Evolutionary conservation across 2,329 filamentous ascomycete genomes (phyloP).

Genomic region (Didymella segeticola): DNA sequence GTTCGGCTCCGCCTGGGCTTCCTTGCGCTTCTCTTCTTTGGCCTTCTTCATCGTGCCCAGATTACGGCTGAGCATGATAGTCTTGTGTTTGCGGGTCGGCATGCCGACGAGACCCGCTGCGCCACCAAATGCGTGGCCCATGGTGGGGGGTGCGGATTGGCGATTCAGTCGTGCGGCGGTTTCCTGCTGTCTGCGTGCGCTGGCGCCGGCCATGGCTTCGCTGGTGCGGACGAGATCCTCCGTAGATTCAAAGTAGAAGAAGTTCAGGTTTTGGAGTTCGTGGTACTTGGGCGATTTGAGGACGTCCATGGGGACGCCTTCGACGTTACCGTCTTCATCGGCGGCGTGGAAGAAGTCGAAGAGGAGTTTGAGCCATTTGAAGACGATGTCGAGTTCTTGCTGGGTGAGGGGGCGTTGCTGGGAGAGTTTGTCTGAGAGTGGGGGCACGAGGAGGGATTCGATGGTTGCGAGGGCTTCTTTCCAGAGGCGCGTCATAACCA

Average conservation of each 20-base stretch:
- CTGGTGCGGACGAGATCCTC: conserved; percentile 93
- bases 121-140: conserved; percentile 61
- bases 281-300: conserved; percentile 98
- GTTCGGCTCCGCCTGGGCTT: conserved; percentile 93
- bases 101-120: conserved; percentile 68
- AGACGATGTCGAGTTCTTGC: conserved; percentile 92
- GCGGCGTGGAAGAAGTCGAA: conserved; percentile 95
- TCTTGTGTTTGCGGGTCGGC: conserved; percentile 56
- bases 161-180: conserved; percentile 64
- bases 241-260: conserved; percentile 96
- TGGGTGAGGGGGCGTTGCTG: conserved; percentile 81
- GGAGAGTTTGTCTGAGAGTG: conserved; percentile 92
- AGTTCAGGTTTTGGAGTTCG: conserved; percentile 93
- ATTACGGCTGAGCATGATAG: conserved; percentile 91
- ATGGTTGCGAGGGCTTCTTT: conserved; percentile 95
- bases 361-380: conserved; percentile 89
- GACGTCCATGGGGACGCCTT: conserved; percentile 88
- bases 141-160: conserved; percentile 69
- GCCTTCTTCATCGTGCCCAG: conserved; percentile 94
- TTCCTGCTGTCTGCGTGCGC: conserved; percentile 77
- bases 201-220: conserved; percentile 92
- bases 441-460: conserved; percentile 87
- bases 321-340: conserved; percentile 83
- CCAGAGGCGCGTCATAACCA: conserved; percentile 97
- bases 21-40: conserved; percentile 94